A percentile compares a stretch with the other conserved stretches of the same genome.
Conservation (phyloP, 371 early-diverging fungal species). For the Umbelopsis sp. region DNA sequence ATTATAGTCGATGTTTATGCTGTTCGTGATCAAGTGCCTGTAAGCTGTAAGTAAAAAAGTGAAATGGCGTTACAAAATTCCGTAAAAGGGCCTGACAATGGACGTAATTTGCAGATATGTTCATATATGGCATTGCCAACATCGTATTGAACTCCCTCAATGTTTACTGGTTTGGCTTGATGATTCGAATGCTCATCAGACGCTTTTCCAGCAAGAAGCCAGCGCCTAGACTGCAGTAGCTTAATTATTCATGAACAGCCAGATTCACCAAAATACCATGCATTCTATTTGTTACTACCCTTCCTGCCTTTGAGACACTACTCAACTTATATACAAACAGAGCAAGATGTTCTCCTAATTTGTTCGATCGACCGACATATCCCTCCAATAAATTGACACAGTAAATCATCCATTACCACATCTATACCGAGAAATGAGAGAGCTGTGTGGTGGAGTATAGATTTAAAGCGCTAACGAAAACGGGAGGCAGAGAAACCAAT, state of each 20-base stretch:
- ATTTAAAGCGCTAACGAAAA: neutral
- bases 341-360: too few relatives aligned
- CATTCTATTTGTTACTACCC: neutral
- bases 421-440: too few relatives aligned
- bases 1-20: slow-evolving; percentile 38
- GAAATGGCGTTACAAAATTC: slow-evolving; percentile 6
- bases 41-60: slow-evolving; percentile 40
- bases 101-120: slow-evolving; percentile 36
- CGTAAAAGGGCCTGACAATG: neutral
- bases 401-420: too few relatives aligned
- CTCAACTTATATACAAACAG: too few relatives aligned
- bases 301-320: neutral
- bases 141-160: slow-evolving; percentile 71
- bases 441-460: neutral
- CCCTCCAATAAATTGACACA: too few relatives aligned
- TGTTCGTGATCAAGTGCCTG: slow-evolving; percentile 65
- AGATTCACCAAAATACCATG: neutral
- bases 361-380: too few relatives aligned
- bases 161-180: slow-evolving; percentile 80
- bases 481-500: neutral
- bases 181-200: slow-evolving; percentile 62
- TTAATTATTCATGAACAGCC: neutral
- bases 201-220: slow-evolving; percentile 32
- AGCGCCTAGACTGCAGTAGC: neutral
- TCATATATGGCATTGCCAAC: slow-evolving; percentile 67